A percentile compares a stretch with the other conserved stretches of the same genome.
Conservation (phyloP, 495 filamentous ascomycete genomes). For the Annulohypoxylon moriforme region DNA sequence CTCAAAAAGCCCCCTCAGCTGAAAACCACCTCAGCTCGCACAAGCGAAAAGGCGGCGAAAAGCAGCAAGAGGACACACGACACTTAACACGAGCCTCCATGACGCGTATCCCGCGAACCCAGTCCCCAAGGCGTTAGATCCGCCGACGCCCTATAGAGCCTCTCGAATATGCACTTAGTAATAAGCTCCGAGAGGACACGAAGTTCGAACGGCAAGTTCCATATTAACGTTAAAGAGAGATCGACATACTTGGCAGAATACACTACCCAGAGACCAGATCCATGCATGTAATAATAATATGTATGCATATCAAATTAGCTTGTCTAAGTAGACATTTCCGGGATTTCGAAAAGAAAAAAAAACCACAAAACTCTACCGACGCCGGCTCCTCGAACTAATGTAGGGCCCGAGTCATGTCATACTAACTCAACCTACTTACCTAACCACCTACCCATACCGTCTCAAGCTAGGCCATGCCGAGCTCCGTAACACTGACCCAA, state of each 20-base stretch:
- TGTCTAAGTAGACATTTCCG: background rate
- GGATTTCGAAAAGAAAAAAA: background rate
- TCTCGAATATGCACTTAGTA: background rate
- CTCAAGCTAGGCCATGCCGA: background rate
- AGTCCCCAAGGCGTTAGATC: background rate
- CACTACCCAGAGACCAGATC: background rate
- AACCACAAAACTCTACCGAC: background rate
- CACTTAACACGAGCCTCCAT: background rate
- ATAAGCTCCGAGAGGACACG: background rate
- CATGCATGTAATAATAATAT: background rate
- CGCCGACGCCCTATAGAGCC: background rate
- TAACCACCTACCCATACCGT: background rate
- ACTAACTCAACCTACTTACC: too few species aligned
- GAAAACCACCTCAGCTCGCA: background rate
- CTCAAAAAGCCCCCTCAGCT: background rate
- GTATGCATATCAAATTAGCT: background rate
- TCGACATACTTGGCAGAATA: too few species aligned
- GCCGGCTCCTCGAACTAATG: slow-evolving; percentile 9
- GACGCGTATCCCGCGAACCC: background rate
- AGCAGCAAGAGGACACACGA: background rate
- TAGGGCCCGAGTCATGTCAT: slow-evolving; percentile 18
- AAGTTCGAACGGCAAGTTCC: too few species aligned
- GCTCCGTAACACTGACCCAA: slow-evolving; percentile 3
- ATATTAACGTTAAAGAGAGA: too few species aligned
- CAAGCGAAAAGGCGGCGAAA: background rate